A percentile compares a stretch with the other conserved stretches of the same genome.
Conservation (phyloP, 192 early-diverging fungal genomes). For the Coemansia reversa region DNA sequence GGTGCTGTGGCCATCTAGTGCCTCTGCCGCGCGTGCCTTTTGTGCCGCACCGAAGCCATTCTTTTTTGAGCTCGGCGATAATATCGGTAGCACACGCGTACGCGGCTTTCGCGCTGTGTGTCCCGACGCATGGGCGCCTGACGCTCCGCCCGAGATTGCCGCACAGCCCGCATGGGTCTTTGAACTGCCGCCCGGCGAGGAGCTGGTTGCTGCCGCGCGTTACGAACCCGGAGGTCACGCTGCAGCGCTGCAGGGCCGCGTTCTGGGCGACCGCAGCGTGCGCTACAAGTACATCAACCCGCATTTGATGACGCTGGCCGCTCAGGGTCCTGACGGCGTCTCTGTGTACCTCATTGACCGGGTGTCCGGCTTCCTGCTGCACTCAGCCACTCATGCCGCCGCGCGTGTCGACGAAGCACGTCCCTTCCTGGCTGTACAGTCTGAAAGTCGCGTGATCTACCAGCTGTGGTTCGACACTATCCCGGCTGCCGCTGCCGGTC, state of each 20-base stretch:
- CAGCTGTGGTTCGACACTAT: constrained; percentile 83
- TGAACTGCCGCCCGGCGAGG: constrained; percentile 61
- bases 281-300: constrained; percentile 99
- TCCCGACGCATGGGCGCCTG: constrained; percentile 39
- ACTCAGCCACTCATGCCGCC: constrained; percentile 65
- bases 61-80: constrained; percentile 66
- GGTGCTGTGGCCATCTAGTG: constrained; percentile 66
- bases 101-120: constrained; percentile 60
- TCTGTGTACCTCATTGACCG: constrained; percentile 83
- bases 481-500: constrained; percentile 16
- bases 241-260: constrained; percentile 87
- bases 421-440: constrained; percentile 68
- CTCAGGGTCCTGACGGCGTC: constrained; percentile 53
- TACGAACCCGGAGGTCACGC: constrained; percentile 51
- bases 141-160: constrained; percentile 8
- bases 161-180: constrained; percentile 49
- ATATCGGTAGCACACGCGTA: constrained; percentile 50
- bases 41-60: constrained; percentile 57
- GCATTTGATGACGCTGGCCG: constrained; percentile 76
- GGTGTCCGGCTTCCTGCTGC: constrained; percentile 80
- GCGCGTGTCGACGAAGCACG: constrained; percentile 46
- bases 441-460: constrained; percentile 88
- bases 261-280: constrained; percentile 91
- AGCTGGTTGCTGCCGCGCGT: constrained; percentile 45
- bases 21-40: constrained; percentile 56